phyloP scores from a whole-genome alignment of 225 moss, liverwort and hornwort genomes.

The Rhytidiadelphus loreus region DNA sequence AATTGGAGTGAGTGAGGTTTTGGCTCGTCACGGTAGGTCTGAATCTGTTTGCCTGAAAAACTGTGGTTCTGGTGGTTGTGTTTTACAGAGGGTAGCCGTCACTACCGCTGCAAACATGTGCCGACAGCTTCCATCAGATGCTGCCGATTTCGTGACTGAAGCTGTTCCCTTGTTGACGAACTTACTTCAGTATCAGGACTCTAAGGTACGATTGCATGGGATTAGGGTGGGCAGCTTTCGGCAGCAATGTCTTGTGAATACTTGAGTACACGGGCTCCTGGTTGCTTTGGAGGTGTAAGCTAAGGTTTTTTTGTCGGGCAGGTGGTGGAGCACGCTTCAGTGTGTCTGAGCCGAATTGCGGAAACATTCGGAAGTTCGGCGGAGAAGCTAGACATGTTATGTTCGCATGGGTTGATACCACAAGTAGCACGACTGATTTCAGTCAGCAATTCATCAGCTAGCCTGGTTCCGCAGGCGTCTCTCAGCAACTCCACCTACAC shows the following conservation, averaged over 20 bases:
- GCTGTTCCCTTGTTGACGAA: constrained; percentile 88
- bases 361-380: constrained; percentile 77
- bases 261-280: background rate
- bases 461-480: constrained; percentile 81
- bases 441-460: constrained; percentile 65
- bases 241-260: background rate
- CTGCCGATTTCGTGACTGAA: constrained; percentile 85
- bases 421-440: constrained; percentile 88
- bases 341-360: constrained; percentile 89
- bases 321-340: constrained; percentile 98
- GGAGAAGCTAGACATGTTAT: constrained; percentile 81
- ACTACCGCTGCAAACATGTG: constrained; percentile 97
- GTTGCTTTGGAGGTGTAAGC: background rate
- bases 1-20: background rate
- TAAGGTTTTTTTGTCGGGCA: constrained; percentile 1
- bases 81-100: constrained; percentile 85
- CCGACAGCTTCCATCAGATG: constrained; percentile 96
- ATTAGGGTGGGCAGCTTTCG: background rate
- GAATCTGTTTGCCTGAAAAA: background rate
- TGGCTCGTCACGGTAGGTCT: background rate
- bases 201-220: constrained; percentile 50
- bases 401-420: constrained; percentile 86
- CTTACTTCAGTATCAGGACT: constrained; percentile 93
- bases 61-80: background rate
- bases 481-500: constrained; percentile 90